These are phyloP conservation scores for Xylaria polymorpha DNA, from an alignment of 2,329 filamentous ascomycete genomes.

Conservation along the genomic window DNA sequence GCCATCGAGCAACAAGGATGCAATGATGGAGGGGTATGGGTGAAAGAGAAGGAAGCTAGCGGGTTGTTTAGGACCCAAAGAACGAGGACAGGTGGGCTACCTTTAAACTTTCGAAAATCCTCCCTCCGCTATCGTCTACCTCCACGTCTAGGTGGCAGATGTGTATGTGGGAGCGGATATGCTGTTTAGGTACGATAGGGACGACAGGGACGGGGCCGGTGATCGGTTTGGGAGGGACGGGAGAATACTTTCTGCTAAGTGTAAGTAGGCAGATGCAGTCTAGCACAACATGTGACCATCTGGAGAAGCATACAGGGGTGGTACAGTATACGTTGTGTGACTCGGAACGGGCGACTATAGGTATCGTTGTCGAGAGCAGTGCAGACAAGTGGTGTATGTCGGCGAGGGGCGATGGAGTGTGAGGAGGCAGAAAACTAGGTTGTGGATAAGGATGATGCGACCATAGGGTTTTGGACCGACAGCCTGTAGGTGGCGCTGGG, in stretches of 20 bases:
- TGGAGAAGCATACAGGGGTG: neutral
- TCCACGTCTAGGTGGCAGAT: slow-evolving; percentile 4
- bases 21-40: neutral
- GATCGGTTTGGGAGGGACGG: slow-evolving; percentile 13
- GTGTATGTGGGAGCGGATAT: slow-evolving; percentile 2
- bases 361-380: slow-evolving; percentile 8
- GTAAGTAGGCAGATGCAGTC: neutral
- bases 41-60: neutral
- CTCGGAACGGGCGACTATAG: slow-evolving; percentile 8
- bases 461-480: slow-evolving; percentile 20
- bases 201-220: slow-evolving; percentile 14
- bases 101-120: neutral
- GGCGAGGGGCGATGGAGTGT: neutral
- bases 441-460: slow-evolving; percentile 28
- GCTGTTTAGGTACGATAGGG: neutral
- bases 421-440: neutral
- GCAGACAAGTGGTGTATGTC: neutral
- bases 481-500: slow-evolving; percentile 45
- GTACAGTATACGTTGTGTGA: slow-evolving; percentile 9
- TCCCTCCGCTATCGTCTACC: slow-evolving; percentile 1
- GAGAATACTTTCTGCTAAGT: neutral
- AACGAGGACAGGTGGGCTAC: slow-evolving; percentile 15
- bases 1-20: slow-evolving; percentile 49
- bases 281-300: slow-evolving; percentile 27
- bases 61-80: neutral